Percentiles rank a stretch among this genome's conserved stretches.
phyloP scores from a whole-genome alignment of 768 basidiomycete genomes.

The Hericium coralloides region DNA sequence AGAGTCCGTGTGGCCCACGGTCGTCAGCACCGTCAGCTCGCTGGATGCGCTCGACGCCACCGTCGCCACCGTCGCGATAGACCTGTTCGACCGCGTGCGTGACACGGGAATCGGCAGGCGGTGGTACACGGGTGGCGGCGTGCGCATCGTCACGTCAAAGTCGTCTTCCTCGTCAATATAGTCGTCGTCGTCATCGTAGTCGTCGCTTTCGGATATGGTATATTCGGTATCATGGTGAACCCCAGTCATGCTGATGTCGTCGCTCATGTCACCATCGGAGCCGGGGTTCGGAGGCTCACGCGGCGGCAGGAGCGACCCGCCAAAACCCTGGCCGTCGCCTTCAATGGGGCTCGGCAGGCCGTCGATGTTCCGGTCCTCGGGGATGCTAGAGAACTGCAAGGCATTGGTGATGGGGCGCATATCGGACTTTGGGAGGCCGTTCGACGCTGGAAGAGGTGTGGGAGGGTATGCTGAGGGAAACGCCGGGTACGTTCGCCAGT shows the following conservation, averaged over 20 bases:
- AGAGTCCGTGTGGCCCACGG: slow-evolving; percentile 21
- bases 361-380: slow-evolving; percentile 6
- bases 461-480: slow-evolving; percentile 75
- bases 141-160: slow-evolving; percentile 59
- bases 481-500: slow-evolving; percentile 67
- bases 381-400: slow-evolving; percentile 6
- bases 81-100: slow-evolving; percentile 10
- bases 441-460: slow-evolving; percentile 42
- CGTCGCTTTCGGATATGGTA: slow-evolving; percentile 9
- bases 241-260: slow-evolving; percentile 33
- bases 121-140: slow-evolving; percentile 36
- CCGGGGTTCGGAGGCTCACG: slow-evolving; percentile 52
- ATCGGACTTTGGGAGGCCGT: slow-evolving; percentile 5
- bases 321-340: slow-evolving; percentile 49
- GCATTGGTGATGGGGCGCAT: slow-evolving; percentile 12
- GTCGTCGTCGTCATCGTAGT: slow-evolving; percentile 18
- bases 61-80: slow-evolving; percentile 12
- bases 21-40: slow-evolving; percentile 19
- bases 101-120: slow-evolving; percentile 12
- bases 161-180: slow-evolving; percentile 48
- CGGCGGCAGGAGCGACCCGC: slow-evolving; percentile 55
- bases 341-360: not conserved
- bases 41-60: slow-evolving; percentile 14
- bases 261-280: slow-evolving; percentile 55
- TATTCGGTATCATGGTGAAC: slow-evolving; percentile 24